Base-by-base conservation (phyloP, 371 early-diverging fungal genomes). In the Blyttiomyces sp. region DNA sequence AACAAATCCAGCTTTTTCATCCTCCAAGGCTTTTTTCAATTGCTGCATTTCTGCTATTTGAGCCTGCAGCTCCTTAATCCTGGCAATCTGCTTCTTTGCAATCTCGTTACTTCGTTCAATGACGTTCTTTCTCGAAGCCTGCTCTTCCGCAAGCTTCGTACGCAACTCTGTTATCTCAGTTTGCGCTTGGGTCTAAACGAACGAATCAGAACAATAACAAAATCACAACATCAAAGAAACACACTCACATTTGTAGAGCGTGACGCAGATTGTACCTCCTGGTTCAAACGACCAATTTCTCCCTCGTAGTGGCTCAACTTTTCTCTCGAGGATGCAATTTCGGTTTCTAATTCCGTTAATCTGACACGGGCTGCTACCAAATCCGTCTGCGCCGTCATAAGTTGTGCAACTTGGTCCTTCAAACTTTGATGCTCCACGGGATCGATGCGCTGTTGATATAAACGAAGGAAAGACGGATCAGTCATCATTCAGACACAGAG, bases 391-490 rank as follows among this genome's bases (percentile, higher is more conserved):
- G 46, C 30, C n/a, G 33, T 55, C 34, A n/a, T 27, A 31, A 31
- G 48, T 9, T 35, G 4, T 4, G 30, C 39, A 32, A 70, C 70
- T n/a, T 63, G 26, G n/a, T 63, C 54, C 49, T 78, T 73, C 35
- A 78, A 64, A 6, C 49, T 43, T 43, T 73, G 63, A 46, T 74
- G 73, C 46, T 75, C 76, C 5, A 61, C 71, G 11, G 79, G 79
- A 49, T 79, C 79, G 35, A 79, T 71, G 16, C 76, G 64, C 68
- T 75, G 51, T 19, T n/a, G 19, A 7, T 27, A 28, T 5, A 17
- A 39, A 28, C 9, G 5, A 39, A 34, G 11, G 23, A 39, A 26
- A 51, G 28, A 7, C 7, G 46, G 46, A 9, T 9, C 46, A 24
- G 21, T 23, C 33, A 13, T 51, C 31, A 0, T 17, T 7, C 42